Evolutionary conservation across 176 grass and related monocot genomes (phyloP).

Genomic region (Aegilops speltoides): DNA sequence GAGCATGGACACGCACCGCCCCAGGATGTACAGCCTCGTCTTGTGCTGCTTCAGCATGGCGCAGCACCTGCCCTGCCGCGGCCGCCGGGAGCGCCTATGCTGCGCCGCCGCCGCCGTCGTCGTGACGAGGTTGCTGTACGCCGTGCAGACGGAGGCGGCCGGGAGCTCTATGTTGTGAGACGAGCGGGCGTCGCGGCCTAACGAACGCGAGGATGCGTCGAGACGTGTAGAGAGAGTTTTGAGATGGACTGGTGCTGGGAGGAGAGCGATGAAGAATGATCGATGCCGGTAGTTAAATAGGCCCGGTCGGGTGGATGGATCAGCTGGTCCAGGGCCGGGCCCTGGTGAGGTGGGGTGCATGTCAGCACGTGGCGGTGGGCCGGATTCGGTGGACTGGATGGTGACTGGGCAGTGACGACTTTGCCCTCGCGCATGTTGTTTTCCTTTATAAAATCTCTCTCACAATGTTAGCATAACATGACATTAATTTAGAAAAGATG

Average conservation of each 20-base stretch:
- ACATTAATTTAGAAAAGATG: too few species aligned
- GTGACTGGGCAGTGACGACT: not conserved
- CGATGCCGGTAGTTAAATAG: constrained; percentile 34
- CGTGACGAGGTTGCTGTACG: constrained; percentile 17
- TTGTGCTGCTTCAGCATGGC: constrained; percentile 83
- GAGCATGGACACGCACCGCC: constrained; percentile 76
- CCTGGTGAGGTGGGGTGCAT: not conserved
- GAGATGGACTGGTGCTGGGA: not conserved
- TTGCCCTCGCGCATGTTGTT: not conserved
- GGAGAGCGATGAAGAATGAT: too few species aligned
- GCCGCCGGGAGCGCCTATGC: not conserved
- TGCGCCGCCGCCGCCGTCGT: not conserved
- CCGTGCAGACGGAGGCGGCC: constrained; percentile 31
- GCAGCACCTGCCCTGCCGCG: constrained; percentile 42
- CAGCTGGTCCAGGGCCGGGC: not conserved
- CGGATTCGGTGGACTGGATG: not conserved
- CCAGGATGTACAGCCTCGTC: constrained; percentile 85
- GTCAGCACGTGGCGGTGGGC: not conserved
- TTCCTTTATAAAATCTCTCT: too few species aligned
- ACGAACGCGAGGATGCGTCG: not conserved
- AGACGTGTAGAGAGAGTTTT: not conserved
- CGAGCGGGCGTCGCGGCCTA: not conserved
- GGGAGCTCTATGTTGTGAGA: constrained; percentile 20
- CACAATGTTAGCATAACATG: too few species aligned
- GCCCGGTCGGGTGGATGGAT: not conserved